Percentiles rank a stretch among this genome's conserved stretches.
Evolutionary conservation across 2,329 filamentous ascomycete genomes (phyloP).

Genomic region (Aspergillus sp.): DNA sequence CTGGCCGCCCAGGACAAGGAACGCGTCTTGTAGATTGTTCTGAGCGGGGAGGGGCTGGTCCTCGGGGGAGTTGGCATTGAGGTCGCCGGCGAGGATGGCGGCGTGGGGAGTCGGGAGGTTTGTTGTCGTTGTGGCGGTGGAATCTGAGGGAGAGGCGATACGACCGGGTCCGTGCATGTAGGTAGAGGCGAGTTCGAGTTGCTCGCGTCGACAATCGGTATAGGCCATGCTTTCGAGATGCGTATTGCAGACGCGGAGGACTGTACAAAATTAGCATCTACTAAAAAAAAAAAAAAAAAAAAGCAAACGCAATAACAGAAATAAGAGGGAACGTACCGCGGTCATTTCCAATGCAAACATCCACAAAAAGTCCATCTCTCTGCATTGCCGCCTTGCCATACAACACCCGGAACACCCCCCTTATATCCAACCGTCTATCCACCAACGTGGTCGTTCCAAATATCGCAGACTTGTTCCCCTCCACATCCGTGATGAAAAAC

Average conservation of each 20-base stretch:
- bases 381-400: constrained; percentile 46
- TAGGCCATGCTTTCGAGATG: constrained; percentile 52
- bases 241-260: constrained; percentile 48
- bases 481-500: constrained; percentile 47
- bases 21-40: constrained; percentile 48
- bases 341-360: constrained; percentile 25
- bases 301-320: no score
- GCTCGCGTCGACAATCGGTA: constrained; percentile 43
- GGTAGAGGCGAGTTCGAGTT: constrained; percentile 40
- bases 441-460: constrained; percentile 52
- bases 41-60: constrained; percentile 43
- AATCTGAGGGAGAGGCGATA: neutral
- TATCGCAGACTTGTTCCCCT: constrained; percentile 29
- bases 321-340: neutral
- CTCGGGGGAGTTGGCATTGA: constrained; percentile 53
- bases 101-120: constrained; percentile 28
- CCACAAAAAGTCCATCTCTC: constrained; percentile 52
- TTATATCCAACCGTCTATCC: constrained; percentile 41
- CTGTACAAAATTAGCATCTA: constrained; percentile 1
- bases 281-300: no score
- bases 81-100: constrained; percentile 48
- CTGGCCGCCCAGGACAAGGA: constrained; percentile 44
- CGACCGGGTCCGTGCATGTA: constrained; percentile 33
- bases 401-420: constrained; percentile 45
- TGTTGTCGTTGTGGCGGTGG: neutral